Percentiles rank a stretch among this genome's conserved stretches.
phyloP scores from a whole-genome alignment of 352 stramenopile species.

The Pythium coloratum region DNA sequence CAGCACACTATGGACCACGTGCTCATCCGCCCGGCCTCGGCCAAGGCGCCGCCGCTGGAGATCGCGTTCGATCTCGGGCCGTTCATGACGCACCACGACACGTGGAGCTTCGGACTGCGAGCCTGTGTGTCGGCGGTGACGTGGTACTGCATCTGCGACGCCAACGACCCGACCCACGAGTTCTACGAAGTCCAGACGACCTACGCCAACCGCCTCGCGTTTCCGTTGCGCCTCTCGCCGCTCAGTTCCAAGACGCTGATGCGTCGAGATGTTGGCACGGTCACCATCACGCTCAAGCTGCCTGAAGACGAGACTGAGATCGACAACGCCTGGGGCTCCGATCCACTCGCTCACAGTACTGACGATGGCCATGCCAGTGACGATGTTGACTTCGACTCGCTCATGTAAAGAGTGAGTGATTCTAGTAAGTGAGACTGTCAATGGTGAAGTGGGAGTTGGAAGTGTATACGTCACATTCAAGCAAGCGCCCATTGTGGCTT shows the following conservation, averaged over 20 bases:
- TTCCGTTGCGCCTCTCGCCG: constrained; percentile 53
- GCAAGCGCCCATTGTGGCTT: not conserved
- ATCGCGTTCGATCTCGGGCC: constrained; percentile 61
- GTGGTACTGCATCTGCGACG: constrained; percentile 73
- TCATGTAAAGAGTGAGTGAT: constrained; percentile 16
- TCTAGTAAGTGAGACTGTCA: not conserved
- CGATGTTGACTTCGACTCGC: constrained; percentile 14
- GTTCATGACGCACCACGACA: constrained; percentile 25
- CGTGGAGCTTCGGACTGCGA: constrained; percentile 67
- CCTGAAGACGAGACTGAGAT: constrained; percentile 2
- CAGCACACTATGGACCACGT: constrained; percentile 54
- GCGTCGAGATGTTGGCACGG: constrained; percentile 46
- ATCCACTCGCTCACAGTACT: not conserved
- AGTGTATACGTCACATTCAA: constrained; percentile 7
- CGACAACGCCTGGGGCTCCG: not conserved
- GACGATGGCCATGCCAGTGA: not conserved
- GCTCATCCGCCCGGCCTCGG: constrained; percentile 66
- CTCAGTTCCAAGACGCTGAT: constrained; percentile 50
- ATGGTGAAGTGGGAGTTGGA: not conserved
- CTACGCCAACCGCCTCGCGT: constrained; percentile 64
- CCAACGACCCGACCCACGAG: constrained; percentile 59
- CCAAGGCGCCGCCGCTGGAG: constrained; percentile 53
- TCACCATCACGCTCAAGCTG: constrained; percentile 38
- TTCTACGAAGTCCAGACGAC: constrained; percentile 55
- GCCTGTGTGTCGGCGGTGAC: constrained; percentile 52